Percentiles rank a stretch among this genome's conserved stretches.
Evolutionary conservation across 805 yeast species (phyloP).

Genomic region (Priceomyces medius): DNA sequence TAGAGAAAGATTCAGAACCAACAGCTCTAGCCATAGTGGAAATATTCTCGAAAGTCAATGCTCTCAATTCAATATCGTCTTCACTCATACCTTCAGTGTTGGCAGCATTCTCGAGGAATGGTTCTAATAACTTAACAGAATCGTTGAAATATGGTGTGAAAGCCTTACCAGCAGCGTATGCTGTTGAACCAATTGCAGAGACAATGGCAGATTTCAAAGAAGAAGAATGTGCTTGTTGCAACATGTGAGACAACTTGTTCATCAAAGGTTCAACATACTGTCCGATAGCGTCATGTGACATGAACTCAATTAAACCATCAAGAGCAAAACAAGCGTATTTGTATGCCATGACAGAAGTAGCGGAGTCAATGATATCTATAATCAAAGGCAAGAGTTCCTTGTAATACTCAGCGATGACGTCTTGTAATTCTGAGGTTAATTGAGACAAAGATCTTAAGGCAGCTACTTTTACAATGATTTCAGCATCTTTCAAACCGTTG

Average conservation of each 20-base stretch:
- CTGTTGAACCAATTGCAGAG: conserved; percentile 95
- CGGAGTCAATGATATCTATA: conserved; percentile 81
- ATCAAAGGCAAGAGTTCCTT: conserved; percentile 80
- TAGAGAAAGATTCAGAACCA: conserved; percentile 83
- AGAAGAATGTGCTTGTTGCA: conserved; percentile 70
- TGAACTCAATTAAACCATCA: conserved; percentile 88
- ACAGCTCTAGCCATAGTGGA: conserved; percentile 97
- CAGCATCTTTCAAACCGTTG: conserved; percentile 73
- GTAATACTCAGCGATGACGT: conserved; percentile 79
- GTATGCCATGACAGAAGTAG: conserved; percentile 79
- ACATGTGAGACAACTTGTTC: conserved; percentile 83
- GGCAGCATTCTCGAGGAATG: conserved; percentile 69
- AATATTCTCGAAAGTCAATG: conserved; percentile 87
- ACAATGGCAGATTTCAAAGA: conserved; percentile 79
- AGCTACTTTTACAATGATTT: conserved; percentile 75
- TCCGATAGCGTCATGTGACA: conserved; percentile 81
- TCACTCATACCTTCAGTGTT: conserved; percentile 76
- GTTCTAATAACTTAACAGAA: conserved; percentile 78
- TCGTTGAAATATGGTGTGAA: conserved; percentile 83
- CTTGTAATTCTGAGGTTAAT: conserved; percentile 82
- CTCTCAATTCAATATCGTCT: conserved; percentile 88
- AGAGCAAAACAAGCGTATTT: conserved; percentile 88
- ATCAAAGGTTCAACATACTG: conserved; percentile 83
- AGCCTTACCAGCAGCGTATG: conserved; percentile 88
- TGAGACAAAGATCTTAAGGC: conserved; percentile 80